Percentiles rank a stretch among this genome's conserved stretches.
Conservation (phyloP, 1,284 basidiomycete genomes). For the Pholiota adiposa region DNA sequence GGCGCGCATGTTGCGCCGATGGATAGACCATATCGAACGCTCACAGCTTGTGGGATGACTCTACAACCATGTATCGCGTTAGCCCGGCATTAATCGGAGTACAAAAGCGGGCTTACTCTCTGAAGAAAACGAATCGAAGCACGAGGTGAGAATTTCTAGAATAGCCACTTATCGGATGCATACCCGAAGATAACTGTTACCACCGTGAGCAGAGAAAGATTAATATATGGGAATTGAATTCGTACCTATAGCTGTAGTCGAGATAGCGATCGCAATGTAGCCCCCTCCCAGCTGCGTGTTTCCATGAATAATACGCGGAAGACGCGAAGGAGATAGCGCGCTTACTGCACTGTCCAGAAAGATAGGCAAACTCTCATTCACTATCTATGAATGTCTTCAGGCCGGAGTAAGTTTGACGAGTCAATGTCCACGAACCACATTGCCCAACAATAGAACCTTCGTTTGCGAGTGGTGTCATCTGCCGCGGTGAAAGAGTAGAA, state of each 20-base stretch:
- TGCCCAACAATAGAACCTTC: slow-evolving; percentile 81
- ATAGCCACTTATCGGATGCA: background rate
- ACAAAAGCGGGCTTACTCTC: slow-evolving; percentile 49
- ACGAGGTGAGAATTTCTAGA: background rate
- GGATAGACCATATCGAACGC: slow-evolving; percentile 89
- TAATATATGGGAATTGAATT: slow-evolving; percentile 10
- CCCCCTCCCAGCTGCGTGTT: slow-evolving; percentile 56
- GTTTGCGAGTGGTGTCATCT: background rate
- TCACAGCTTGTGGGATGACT: slow-evolving; percentile 88
- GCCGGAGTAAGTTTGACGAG: background rate
- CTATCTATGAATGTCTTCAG: slow-evolving; percentile 54
- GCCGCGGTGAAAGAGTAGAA: background rate
- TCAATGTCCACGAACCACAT: slow-evolving; percentile 39
- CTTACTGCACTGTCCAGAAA: slow-evolving; percentile 87
- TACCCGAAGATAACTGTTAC: slow-evolving; percentile 82
- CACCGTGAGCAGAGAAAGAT: slow-evolving; percentile 7
- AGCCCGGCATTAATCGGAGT: background rate
- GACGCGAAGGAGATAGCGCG: slow-evolving; percentile 24
- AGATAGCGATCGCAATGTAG: slow-evolving; percentile 85
- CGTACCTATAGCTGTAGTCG: slow-evolving; percentile 81
- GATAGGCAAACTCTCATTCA: slow-evolving; percentile 93
- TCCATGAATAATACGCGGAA: background rate
- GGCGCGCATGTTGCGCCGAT: slow-evolving; percentile 91
- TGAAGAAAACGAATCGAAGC: slow-evolving; percentile 11
- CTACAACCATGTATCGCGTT: slow-evolving; percentile 36